phyloP scores from a whole-genome alignment of 2,329 filamentous ascomycete genomes.

The Fonsecaea pedrosoi region DNA sequence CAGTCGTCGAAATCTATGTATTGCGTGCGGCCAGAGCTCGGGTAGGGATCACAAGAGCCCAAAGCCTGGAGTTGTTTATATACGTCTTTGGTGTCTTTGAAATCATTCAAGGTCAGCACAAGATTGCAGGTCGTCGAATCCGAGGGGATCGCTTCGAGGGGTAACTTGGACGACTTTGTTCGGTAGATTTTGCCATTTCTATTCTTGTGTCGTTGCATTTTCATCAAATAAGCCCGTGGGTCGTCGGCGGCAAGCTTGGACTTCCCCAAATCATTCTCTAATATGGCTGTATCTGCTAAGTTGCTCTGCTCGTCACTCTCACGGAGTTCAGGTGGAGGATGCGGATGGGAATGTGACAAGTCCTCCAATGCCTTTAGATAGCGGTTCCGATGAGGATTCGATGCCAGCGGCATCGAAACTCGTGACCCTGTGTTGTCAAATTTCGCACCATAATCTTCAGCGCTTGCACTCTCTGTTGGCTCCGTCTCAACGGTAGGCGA shows the following conservation, averaged over 20 bases:
- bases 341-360: slow-evolving; percentile 24
- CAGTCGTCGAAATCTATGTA: slow-evolving; percentile 4
- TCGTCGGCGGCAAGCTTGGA: slow-evolving; percentile 39
- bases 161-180: slow-evolving; percentile 32
- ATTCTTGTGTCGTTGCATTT: slow-evolving; percentile 25
- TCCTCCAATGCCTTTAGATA: slow-evolving; percentile 43
- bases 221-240: slow-evolving; percentile 45
- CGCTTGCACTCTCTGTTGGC: neutral
- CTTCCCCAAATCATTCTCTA: neutral
- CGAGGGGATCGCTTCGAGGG: slow-evolving; percentile 29
- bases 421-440: slow-evolving; percentile 11
- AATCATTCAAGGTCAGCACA: neutral
- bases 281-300: neutral
- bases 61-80: neutral
- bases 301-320: neutral
- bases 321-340: neutral
- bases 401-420: neutral
- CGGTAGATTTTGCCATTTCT: slow-evolving; percentile 22
- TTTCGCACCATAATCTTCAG: slow-evolving; percentile 18
- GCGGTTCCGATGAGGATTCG: slow-evolving; percentile 42
- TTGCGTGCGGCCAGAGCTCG: neutral
- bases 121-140: slow-evolving; percentile 21
- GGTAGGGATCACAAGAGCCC: slow-evolving; percentile 9
- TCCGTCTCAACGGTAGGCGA: neutral
- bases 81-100: slow-evolving; percentile 5